Evolutionary conservation across 2,329 filamentous ascomycete species (phyloP).

Genomic region (Pezicula carpinea): DNA sequence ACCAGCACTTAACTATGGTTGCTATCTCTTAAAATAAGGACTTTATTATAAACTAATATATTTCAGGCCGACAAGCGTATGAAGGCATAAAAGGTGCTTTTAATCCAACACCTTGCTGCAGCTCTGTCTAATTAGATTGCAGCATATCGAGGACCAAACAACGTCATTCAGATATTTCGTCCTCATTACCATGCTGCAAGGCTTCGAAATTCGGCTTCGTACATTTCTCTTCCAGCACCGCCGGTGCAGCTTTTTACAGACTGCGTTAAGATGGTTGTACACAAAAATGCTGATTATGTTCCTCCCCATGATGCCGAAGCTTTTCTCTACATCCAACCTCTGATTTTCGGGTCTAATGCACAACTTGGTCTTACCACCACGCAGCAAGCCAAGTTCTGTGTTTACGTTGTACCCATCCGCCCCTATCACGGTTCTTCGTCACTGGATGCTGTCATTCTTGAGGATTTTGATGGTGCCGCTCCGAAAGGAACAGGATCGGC

Average conservation of each 20-base stretch:
- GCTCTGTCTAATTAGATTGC: not conserved
- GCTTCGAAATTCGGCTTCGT: conserved; percentile 57
- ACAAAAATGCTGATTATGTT: conserved; percentile 62
- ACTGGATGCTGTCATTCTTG: conserved; percentile 60
- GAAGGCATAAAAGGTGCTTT: conserved; percentile 55
- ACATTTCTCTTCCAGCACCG: conserved; percentile 58
- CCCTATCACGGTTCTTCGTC: conserved; percentile 63
- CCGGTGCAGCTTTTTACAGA: conserved; percentile 54
- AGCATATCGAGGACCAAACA: conserved; percentile 51
- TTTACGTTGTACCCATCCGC: conserved; percentile 61
- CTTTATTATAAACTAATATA: not conserved
- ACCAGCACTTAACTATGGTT: conserved; percentile 59
- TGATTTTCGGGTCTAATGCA: conserved; percentile 60
- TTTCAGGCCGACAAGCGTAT: conserved; percentile 56
- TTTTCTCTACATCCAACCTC: conserved; percentile 63
- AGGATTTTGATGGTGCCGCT: conserved; percentile 65
- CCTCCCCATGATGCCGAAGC: conserved; percentile 59
- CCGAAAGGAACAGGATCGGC: conserved; percentile 61
- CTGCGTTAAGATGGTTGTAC: conserved; percentile 56
- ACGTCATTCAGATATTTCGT: conserved; percentile 59
- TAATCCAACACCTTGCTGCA: not conserved
- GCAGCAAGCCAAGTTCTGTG: conserved; percentile 57
- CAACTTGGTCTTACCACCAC: conserved; percentile 59
- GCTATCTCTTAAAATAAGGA: not conserved
- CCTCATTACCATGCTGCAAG: conserved; percentile 58